phyloP scores from a whole-genome alignment of 768 basidiomycete genomes.

The Gloeopeniophorella convolvens region DNA sequence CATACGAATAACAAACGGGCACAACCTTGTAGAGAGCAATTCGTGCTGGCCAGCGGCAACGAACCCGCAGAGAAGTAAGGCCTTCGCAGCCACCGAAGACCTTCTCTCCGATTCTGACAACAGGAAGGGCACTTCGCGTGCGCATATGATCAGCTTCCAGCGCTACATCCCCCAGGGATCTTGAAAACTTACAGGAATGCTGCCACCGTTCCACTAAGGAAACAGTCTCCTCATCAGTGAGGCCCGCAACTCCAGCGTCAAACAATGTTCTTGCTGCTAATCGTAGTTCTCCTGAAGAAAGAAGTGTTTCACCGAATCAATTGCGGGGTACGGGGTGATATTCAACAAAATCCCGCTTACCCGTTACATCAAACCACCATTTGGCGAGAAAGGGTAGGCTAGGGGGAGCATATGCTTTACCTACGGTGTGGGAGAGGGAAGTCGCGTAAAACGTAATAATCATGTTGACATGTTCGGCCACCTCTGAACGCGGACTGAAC shows the following conservation, averaged over 20 bases:
- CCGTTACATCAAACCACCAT: slow-evolving; percentile 69
- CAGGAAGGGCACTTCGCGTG: slow-evolving; percentile 47
- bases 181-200: slow-evolving; percentile 43
- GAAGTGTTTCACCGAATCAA: no score
- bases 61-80: slow-evolving; percentile 77
- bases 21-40: slow-evolving; percentile 64
- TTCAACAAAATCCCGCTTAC: slow-evolving; percentile 35
- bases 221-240: slow-evolving; percentile 63
- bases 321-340: background rate
- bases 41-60: slow-evolving; percentile 77
- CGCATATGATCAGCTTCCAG: slow-evolving; percentile 10
- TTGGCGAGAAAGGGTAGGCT: slow-evolving; percentile 66
- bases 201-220: slow-evolving; percentile 57
- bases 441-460: slow-evolving; percentile 78
- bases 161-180: background rate
- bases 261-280: slow-evolving; percentile 74
- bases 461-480: slow-evolving; percentile 60
- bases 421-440: slow-evolving; percentile 57
- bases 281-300: slow-evolving; percentile 57
- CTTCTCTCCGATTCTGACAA: slow-evolving; percentile 58
- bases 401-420: slow-evolving; percentile 55
- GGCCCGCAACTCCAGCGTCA: slow-evolving; percentile 59
- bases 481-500: slow-evolving; percentile 38
- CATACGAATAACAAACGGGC: slow-evolving; percentile 7
- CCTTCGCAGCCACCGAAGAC: slow-evolving; percentile 51